Evolutionary conservation across 1,284 basidiomycete species (phyloP), one percentile per base, ranked within the genome.

Genomic region (Fomitopsis schrenkii): DNA sequence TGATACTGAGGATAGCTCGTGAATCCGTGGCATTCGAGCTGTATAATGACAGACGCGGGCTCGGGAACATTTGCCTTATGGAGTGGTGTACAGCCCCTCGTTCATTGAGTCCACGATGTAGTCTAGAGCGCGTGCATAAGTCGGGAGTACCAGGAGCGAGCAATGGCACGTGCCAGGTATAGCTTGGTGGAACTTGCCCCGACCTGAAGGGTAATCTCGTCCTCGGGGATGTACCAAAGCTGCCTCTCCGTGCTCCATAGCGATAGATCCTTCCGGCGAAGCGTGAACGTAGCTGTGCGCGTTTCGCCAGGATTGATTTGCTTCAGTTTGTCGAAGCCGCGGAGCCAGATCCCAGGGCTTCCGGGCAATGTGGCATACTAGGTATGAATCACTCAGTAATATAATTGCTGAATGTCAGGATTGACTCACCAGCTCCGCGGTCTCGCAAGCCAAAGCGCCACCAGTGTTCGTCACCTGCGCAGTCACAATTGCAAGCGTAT

Each of bases 361-460:
- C 36, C 52, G 35, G 52, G 52, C 8, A 54, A 38, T 0, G 77
- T 59, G 0, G 86, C 85, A 68, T 84, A 82, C 66, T 84, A 79
- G 14, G 89, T 58, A 91, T 5, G 90, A 71, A 72, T 90, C 88
- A 2, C 86, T 84, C n/a, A 83, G 79, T 82, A 87, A 15, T 26
- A 33, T 19, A 3, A 42, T 53, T 33, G 2, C 5, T 33, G 30
- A 48, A 17, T 22, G 28, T 56, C 26, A 60, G 56, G 19, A 59
- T 62, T 56, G 60, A 61, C 45, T 4, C 41, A 56, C n/a, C 6
- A 28, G 33, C 42, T 19, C 26, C n/a, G 28, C 55, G 40, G 75
- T 75, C 68, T 78, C 76, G 9, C 71, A 71, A 2, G 76, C 76
- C 26, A 71, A 71, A 35, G 70, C 68, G 1, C 62, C 63, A 5